These are phyloP conservation scores for Typha latifolia DNA, from an alignment of 176 grass and related monocot genomes.

Conservation along the genomic window DNA sequence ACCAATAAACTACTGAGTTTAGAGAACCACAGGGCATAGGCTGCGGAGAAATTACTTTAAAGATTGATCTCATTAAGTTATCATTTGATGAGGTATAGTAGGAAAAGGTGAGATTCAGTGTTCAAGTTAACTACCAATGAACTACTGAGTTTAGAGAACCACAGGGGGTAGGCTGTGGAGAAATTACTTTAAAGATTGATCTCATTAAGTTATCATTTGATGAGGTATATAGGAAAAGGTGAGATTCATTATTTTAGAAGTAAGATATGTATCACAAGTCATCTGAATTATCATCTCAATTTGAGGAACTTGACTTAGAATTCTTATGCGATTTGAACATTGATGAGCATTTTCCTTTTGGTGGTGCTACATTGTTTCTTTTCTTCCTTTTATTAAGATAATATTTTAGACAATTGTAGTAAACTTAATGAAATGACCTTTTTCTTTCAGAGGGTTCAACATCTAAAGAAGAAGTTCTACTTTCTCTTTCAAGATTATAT, in stretches of 20 bases:
- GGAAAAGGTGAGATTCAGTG: too few species aligned
- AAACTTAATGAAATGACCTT: constrained; percentile 22
- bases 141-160: neutral
- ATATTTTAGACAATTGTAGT: neutral
- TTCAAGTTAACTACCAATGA: neutral
- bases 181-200: neutral
- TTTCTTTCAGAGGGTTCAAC: constrained; percentile 84
- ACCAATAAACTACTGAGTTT: neutral
- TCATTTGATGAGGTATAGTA: neutral
- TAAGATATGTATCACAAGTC: neutral
- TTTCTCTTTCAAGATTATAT: constrained; percentile 97
- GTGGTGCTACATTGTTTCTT: neutral
- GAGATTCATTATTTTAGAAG: neutral
- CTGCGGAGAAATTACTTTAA: neutral
- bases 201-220: neutral
- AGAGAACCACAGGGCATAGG: neutral
- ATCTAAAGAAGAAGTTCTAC: constrained; percentile 98
- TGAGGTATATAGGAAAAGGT: neutral
- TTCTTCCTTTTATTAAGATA: neutral
- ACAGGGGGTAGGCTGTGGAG: neutral
- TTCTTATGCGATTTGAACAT: neutral
- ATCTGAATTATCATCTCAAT: neutral
- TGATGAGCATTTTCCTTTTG: neutral
- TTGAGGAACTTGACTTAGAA: neutral
- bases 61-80: neutral